These are phyloP conservation scores for Cladosporium sp. DNA, from an alignment of 2,329 filamentous ascomycete genomes.

Conservation along the genomic window DNA sequence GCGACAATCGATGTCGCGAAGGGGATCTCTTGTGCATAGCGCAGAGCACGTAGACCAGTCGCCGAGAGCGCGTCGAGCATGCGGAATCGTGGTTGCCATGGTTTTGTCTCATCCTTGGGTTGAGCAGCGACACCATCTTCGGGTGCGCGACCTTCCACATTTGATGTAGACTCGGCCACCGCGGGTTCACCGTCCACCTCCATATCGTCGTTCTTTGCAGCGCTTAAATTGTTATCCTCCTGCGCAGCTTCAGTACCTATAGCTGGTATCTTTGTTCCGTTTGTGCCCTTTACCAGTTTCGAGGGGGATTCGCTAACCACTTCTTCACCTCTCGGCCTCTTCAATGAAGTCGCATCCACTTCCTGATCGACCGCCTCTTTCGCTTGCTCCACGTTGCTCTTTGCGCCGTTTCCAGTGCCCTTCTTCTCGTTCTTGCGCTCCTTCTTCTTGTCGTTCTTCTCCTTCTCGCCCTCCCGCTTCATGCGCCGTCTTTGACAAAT, in stretches of 20 bases:
- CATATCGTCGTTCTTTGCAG: slow-evolving; percentile 6
- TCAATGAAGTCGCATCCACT: slow-evolving; percentile 9
- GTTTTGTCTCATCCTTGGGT: slow-evolving; percentile 17
- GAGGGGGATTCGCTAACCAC: slow-evolving; percentile 6
- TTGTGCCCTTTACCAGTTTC: slow-evolving; percentile 16
- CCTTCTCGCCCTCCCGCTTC: slow-evolving; percentile 35
- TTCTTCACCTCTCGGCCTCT: slow-evolving; percentile 12
- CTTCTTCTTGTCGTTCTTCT: slow-evolving; percentile 35
- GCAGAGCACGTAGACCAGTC: slow-evolving; percentile 83
- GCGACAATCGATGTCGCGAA: slow-evolving; percentile 53
- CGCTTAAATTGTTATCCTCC: not conserved
- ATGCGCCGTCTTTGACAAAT: slow-evolving; percentile 29
- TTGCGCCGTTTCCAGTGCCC: slow-evolving; percentile 20
- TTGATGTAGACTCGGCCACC: not conserved
- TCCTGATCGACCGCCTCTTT: slow-evolving; percentile 2
- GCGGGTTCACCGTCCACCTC: not conserved
- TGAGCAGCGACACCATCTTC: slow-evolving; percentile 16
- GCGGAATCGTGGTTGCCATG: slow-evolving; percentile 59
- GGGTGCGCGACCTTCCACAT: slow-evolving; percentile 20
- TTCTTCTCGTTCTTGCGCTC: slow-evolving; percentile 37
- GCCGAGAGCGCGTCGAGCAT: slow-evolving; percentile 95
- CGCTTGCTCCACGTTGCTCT: slow-evolving; percentile 20
- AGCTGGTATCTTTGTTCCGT: slow-evolving; percentile 14
- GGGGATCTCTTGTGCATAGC: slow-evolving; percentile 89
- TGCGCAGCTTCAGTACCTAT: slow-evolving; percentile 13